Percentiles rank a stretch among this genome's conserved stretches.
Conservation (phyloP, 1,284 basidiomycete species). For the Austroboletus rostrupii region DNA sequence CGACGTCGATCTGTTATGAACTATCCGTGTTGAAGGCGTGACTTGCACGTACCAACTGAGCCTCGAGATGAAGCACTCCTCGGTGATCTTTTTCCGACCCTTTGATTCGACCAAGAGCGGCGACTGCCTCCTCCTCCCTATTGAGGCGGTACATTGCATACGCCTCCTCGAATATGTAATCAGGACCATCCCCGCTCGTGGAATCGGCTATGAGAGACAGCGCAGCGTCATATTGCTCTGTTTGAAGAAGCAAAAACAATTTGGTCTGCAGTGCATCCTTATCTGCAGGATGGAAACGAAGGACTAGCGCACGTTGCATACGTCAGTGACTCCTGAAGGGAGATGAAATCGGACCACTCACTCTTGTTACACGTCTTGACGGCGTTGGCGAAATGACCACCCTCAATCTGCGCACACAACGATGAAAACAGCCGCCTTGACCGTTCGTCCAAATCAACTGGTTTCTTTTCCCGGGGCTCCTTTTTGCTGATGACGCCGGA, state of each 20-base stretch:
- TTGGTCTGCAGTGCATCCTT: conserved; percentile 74
- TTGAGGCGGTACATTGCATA: conserved; percentile 82
- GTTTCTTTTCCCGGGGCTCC: conserved; percentile 51
- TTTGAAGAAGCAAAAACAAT: conserved; percentile 79
- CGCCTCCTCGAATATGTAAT: conserved; percentile 63
- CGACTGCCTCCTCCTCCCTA: conserved; percentile 61
- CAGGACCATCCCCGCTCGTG: conserved; percentile 19
- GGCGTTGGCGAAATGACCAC: conserved; percentile 75
- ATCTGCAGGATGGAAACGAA: conserved; percentile 65
- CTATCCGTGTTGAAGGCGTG: background rate
- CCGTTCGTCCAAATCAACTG: conserved; percentile 53
- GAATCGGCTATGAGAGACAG: conserved; percentile 46
- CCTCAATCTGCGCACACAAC: conserved; percentile 80
- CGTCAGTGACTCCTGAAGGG: conserved; percentile 24
- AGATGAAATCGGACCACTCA: conserved; percentile 38
- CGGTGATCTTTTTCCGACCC: conserved; percentile 46
- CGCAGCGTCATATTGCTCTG: conserved; percentile 68
- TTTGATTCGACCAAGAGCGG: conserved; percentile 50
- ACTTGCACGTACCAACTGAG: conserved; percentile 66
- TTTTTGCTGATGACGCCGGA: conserved; percentile 9
- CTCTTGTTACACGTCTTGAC: conserved; percentile 89
- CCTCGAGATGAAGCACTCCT: conserved; percentile 75
- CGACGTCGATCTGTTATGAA: conserved; percentile 20
- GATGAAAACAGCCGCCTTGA: conserved; percentile 73
- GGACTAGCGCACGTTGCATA: conserved; percentile 44